A percentile compares a stretch with the other conserved stretches of the same genome.
Conservation (phyloP, 257 asterid species). For the Petunia axillaris region DNA sequence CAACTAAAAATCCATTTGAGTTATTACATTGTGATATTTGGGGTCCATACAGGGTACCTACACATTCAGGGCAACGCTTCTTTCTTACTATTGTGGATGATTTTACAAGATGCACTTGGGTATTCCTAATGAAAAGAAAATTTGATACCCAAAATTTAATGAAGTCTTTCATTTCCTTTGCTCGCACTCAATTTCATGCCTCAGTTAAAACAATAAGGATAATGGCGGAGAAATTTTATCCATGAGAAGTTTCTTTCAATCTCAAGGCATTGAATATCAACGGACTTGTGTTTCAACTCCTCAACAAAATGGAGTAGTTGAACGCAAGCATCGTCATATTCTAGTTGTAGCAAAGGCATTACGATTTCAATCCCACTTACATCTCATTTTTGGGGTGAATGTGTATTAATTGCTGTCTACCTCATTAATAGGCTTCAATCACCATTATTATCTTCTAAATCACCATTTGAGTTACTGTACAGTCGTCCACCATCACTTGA, state of each 20-base stretch:
- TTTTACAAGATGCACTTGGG: neutral
- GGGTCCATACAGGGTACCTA: slow-evolving; percentile 18
- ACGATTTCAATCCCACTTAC: neutral
- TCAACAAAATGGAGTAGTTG: slow-evolving; percentile 22
- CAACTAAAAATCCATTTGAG: slow-evolving; percentile 14
- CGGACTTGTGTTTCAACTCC: neutral
- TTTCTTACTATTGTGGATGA: slow-evolving; percentile 21
- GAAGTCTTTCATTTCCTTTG: neutral
- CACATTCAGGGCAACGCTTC: neutral
- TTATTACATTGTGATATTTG: slow-evolving; percentile 27
- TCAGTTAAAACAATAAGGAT: neutral
- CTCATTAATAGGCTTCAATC: neutral
- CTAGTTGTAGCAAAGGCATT: neutral
- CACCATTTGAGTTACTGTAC: slow-evolving; percentile 1
- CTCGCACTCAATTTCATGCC: neutral
- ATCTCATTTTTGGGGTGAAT: neutral
- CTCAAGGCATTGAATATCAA: neutral
- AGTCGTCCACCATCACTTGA: neutral
- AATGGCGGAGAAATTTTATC: neutral
- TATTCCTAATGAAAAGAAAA: neutral
- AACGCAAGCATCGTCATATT: neutral
- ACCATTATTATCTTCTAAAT: neutral
- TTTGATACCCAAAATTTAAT: neutral
- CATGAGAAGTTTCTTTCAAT: neutral
- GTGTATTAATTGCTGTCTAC: neutral